A percentile compares a stretch with the other conserved stretches of the same genome.
Conservation (phyloP, 2,329 filamentous ascomycete species). For the Monilinia fructigena region DNA sequence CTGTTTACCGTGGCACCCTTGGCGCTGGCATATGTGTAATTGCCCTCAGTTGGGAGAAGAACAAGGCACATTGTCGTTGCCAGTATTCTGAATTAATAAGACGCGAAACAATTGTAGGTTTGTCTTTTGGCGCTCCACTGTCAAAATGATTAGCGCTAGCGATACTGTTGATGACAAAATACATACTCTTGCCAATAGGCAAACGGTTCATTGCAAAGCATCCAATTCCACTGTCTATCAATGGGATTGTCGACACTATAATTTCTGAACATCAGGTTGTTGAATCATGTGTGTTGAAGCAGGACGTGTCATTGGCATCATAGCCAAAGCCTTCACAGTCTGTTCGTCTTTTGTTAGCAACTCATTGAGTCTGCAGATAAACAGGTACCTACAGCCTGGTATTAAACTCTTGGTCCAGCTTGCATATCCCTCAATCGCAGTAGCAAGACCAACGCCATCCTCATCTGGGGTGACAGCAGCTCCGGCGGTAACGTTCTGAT, state of each 20-base stretch:
- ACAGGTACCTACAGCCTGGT: conserved; percentile 47
- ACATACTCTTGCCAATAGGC: conserved; percentile 55
- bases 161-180: neutral
- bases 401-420: conserved; percentile 52
- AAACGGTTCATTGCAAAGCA: conserved; percentile 63
- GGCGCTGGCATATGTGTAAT: conserved; percentile 50
- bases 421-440: conserved; percentile 54
- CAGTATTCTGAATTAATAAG: conserved; percentile 52
- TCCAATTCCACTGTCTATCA: conserved; percentile 56
- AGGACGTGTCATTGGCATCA: conserved; percentile 46
- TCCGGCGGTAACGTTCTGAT: conserved; percentile 38
- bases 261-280: conserved; percentile 52
- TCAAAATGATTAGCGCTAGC: conserved; percentile 15
- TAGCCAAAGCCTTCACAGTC: conserved; percentile 52
- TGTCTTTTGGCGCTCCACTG: conserved; percentile 47
- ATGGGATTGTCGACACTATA: conserved; percentile 46
- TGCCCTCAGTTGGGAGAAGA: conserved; percentile 54
- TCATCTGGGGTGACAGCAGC: conserved; percentile 39
- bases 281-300: conserved; percentile 54
- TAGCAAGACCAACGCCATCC: conserved; percentile 53
- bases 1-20: conserved; percentile 47
- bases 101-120: conserved; percentile 51
- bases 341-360: conserved; percentile 29
- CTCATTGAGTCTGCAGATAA: neutral
- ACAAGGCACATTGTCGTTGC: conserved; percentile 54